Evolutionary conservation across 2,329 filamentous ascomycete genomes (phyloP).

Genomic region (Pestalotiopsis sp.): DNA sequence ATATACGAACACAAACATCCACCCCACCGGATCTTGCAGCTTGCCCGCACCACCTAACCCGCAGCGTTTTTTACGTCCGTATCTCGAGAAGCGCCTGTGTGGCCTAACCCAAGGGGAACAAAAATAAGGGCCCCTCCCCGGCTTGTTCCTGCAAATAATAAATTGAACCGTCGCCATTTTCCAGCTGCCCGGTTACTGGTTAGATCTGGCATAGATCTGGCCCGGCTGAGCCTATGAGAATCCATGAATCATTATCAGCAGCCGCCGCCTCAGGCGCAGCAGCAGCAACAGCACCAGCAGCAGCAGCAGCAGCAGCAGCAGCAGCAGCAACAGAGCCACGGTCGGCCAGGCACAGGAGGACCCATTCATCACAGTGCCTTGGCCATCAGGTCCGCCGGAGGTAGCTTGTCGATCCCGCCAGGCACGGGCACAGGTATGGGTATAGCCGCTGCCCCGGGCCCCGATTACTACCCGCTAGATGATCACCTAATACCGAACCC

Average conservation of each 20-base stretch:
- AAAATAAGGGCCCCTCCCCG: conserved; percentile 16
- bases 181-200: conserved; percentile 24
- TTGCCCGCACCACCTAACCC: conserved; percentile 23
- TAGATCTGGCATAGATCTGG: conserved; percentile 28
- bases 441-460: neutral
- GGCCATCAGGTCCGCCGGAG: conserved; percentile 14
- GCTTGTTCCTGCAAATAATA: conserved; percentile 18
- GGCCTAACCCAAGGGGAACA: conserved; percentile 12
- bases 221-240: conserved; percentile 29
- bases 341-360: too few relatives aligned
- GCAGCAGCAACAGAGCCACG: neutral
- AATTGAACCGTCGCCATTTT: conserved; percentile 23
- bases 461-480: conserved; percentile 1
- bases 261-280: conserved; percentile 11
- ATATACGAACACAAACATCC: conserved; percentile 34
- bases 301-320: conserved; percentile 20
- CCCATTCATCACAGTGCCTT: conserved; percentile 6
- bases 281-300: conserved; percentile 17
- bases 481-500: neutral
- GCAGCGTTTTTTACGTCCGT: conserved; percentile 27
- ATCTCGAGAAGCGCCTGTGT: conserved; percentile 14
- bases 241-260: conserved; percentile 22
- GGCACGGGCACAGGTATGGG: neutral
- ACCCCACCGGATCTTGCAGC: conserved; percentile 21
- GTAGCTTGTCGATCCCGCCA: neutral